These are phyloP conservation scores for Trichophyton verrucosum DNA, from an alignment of 2,329 filamentous ascomycete genomes.

Conservation along the genomic window DNA sequence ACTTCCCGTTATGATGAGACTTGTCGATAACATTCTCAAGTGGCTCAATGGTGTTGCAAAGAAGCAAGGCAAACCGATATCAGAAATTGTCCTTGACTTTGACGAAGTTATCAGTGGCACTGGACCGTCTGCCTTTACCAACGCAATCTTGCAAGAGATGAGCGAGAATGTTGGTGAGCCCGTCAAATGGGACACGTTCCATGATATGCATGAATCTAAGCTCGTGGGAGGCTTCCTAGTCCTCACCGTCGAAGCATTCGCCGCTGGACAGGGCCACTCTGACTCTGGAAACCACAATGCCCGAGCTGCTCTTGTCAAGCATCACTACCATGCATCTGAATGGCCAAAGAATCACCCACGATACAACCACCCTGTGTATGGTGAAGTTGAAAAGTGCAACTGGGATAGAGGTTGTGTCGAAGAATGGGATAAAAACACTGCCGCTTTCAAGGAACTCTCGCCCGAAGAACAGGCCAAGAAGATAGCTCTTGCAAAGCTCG, in stretches of 20 bases:
- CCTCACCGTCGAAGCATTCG: slow-evolving; percentile 59
- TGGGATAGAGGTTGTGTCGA: slow-evolving; percentile 54
- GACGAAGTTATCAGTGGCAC: slow-evolving; percentile 63
- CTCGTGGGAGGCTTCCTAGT: slow-evolving; percentile 53
- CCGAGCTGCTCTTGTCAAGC: slow-evolving; percentile 54
- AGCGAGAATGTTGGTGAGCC: slow-evolving; percentile 34
- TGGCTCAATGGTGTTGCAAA: slow-evolving; percentile 51
- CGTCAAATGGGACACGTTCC: slow-evolving; percentile 53
- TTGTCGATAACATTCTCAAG: slow-evolving; percentile 55
- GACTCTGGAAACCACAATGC: slow-evolving; percentile 59
- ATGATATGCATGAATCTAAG: slow-evolving; percentile 53
- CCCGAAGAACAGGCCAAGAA: slow-evolving; percentile 48
- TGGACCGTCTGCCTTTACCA: slow-evolving; percentile 57
- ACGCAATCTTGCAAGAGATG: slow-evolving; percentile 54
- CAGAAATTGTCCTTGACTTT: slow-evolving; percentile 54
- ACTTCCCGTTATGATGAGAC: slow-evolving; percentile 53
- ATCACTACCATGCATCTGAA: slow-evolving; percentile 62
- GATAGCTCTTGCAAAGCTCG: slow-evolving; percentile 19
- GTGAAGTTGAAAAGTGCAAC: slow-evolving; percentile 59
- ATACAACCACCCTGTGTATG: slow-evolving; percentile 55
- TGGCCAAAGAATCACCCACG: slow-evolving; percentile 57
- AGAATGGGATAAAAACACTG: slow-evolving; percentile 53
- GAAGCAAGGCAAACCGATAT: slow-evolving; percentile 47
- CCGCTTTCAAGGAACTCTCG: slow-evolving; percentile 46
- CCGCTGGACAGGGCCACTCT: slow-evolving; percentile 60